These are phyloP conservation scores for Thalassiosira profunda DNA, from an alignment of 108 stramenopile genomes.

Conservation along the genomic window DNA sequence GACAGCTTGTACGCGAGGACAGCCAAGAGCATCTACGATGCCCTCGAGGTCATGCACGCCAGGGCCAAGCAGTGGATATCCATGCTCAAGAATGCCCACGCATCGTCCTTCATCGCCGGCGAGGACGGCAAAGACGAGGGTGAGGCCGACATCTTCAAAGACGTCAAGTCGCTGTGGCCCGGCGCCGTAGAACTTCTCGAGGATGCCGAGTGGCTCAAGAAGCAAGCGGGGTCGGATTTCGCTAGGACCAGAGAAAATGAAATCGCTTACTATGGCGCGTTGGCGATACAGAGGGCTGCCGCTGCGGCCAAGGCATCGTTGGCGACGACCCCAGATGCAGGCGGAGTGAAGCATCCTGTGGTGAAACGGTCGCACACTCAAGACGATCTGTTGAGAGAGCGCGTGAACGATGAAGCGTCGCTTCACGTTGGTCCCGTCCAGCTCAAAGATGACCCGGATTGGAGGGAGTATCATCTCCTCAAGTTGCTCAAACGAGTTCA, in stretches of 20 bases:
- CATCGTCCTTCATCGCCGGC: constrained; percentile 41
- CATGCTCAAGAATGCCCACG: constrained; percentile 73
- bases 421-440: constrained; percentile 55
- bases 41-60: constrained; percentile 62
- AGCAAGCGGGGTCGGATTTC: constrained; percentile 62
- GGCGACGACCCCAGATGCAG: constrained; percentile 39
- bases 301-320: constrained; percentile 70
- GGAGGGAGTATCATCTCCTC: constrained; percentile 73
- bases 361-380: constrained; percentile 50
- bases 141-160: constrained; percentile 59
- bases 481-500: constrained; percentile 71
- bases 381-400: constrained; percentile 62
- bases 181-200: constrained; percentile 79
- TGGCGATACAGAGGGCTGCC: constrained; percentile 75
- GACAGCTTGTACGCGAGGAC: constrained; percentile 79
- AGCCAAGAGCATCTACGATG: constrained; percentile 70
- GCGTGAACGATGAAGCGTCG: constrained; percentile 53
- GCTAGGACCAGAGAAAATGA: constrained; percentile 87
- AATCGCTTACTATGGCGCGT: constrained; percentile 79
- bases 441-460: constrained; percentile 64
- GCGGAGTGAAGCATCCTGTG: constrained; percentile 53
- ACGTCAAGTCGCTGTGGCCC: constrained; percentile 74
- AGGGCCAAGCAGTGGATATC: constrained; percentile 75
- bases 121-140: constrained; percentile 22
- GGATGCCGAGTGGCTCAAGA: constrained; percentile 61